Percentiles rank a stretch among this genome's conserved stretches.
These are phyloP conservation scores for Cercospora sesami DNA, from an alignment of 2,329 filamentous ascomycete genomes.

Conservation along the genomic window DNA sequence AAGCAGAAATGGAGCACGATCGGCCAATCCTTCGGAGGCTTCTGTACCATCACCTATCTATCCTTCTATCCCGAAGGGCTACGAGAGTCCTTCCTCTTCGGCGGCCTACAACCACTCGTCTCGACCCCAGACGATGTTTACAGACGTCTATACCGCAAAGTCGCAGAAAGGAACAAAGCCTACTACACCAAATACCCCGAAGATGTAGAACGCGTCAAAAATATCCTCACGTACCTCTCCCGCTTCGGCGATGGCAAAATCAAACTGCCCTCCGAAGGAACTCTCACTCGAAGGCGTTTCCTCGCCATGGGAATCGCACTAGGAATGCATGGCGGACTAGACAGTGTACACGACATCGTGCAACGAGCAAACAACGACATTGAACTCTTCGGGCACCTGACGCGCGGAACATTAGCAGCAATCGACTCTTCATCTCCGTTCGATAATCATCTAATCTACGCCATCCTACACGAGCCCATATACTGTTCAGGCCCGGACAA, in stretches of 20 bases:
- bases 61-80: constrained; percentile 71
- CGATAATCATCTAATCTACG: constrained; percentile 79
- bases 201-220: constrained; percentile 68
- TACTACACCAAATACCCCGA: constrained; percentile 87
- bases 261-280: constrained; percentile 69
- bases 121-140: constrained; percentile 75
- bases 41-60: constrained; percentile 79
- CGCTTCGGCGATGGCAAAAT: constrained; percentile 58
- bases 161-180: constrained; percentile 68
- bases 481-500: constrained; percentile 66
- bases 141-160: constrained; percentile 65
- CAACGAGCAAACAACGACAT: constrained; percentile 71
- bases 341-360: constrained; percentile 71
- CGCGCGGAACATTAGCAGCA: constrained; percentile 65
- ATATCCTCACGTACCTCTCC: constrained; percentile 65
- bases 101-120: constrained; percentile 77
- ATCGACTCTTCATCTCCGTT: constrained; percentile 69
- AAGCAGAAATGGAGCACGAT: constrained; percentile 81
- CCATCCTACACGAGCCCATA: constrained; percentile 81
- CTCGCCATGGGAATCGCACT: constrained; percentile 76
- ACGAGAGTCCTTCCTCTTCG: constrained; percentile 78
- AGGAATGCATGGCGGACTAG: constrained; percentile 75
- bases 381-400: constrained; percentile 72
- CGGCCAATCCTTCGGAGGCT: constrained; percentile 91
- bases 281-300: constrained; percentile 71